These are phyloP conservation scores for Xylariaceae sp. DNA, from an alignment of 2,329 filamentous ascomycete genomes.

Conservation along the genomic window DNA sequence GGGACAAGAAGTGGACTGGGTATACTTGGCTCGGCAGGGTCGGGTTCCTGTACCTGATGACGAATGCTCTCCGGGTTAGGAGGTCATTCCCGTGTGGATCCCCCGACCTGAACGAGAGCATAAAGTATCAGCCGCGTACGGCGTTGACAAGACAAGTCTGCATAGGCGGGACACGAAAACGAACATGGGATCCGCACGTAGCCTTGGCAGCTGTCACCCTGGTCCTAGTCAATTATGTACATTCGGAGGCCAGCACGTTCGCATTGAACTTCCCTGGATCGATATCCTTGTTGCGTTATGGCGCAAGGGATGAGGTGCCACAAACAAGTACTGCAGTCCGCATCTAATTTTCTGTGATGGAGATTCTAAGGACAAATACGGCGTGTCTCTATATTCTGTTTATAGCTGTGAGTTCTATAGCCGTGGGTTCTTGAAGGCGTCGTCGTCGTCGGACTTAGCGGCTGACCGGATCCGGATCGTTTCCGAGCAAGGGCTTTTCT, in stretches of 20 bases:
- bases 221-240: conserved; percentile 2
- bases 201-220: conserved; percentile 6
- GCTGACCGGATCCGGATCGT: too few species aligned
- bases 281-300: too few species aligned
- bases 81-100: conserved; percentile 6
- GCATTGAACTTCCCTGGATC: conserved; percentile 4
- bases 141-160: conserved; percentile 5
- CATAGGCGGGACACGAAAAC: conserved; percentile 17
- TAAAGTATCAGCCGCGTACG: conserved; percentile 7
- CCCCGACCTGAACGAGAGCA: background rate
- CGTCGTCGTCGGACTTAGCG: too few species aligned
- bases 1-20: background rate
- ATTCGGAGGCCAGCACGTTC: too few species aligned
- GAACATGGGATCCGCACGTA: conserved; percentile 4
- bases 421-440: too few species aligned
- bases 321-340: too few species aligned
- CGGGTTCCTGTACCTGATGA: conserved; percentile 15
- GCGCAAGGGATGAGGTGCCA: too few species aligned
- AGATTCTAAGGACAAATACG: too few species aligned
- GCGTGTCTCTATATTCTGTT: too few species aligned
- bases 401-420: too few species aligned
- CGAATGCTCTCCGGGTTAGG: conserved; percentile 19
- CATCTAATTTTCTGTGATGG: too few species aligned
- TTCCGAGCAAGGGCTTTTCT: too few species aligned
- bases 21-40: conserved; percentile 2